Base-by-base conservation (phyloP, 306 rosid genomes). In the Citrullus amarus region DNA sequence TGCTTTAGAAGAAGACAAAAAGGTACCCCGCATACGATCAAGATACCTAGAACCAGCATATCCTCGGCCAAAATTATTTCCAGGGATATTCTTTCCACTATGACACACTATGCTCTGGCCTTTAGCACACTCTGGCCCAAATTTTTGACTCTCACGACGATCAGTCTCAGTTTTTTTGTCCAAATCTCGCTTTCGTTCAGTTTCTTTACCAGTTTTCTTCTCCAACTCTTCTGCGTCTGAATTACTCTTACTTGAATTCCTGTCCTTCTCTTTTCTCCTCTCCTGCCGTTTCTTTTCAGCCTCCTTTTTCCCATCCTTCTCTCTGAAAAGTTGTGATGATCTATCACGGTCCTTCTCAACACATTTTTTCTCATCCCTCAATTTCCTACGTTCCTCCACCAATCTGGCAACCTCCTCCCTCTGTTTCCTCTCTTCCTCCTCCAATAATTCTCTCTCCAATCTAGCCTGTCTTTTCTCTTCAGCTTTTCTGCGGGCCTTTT, bases 391-490 rank as follows among this genome's bases (percentile, higher is more conserved):
- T 76, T 96, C 99, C 87, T 96, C 96, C 83, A 96, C 99, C 86
- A 96, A 84, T 85, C 91, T 88, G 9, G 99, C 96, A 76, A 96
- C 99, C 88, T 96, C 99, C 87, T 96, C 98, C 91, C 98, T 90
- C 83, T 96, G 99, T 80, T 96, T 96, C 81, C 91, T 84, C 83
- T 96, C 99, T 86, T 96, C 99, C 90, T 96, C 99, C 88, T 96
- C 98, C 88, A 88, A 83, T 61, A 88, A 93, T 81, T 91, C 99
- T 86, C 66, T 96, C 90, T 92, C 99, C 80, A 96, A 58, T 89
- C 98, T 96, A 78, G 98, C 99, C 79, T 91, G 99, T 80, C 88
- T 90, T 86, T 96, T 96, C 89, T 96, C 99, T 84, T 96, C 99
- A n/a, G 99, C 99, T 84, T 96, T 96, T 81, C 98, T 87, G 60